Conservation (phyloP, 2,329 filamentous ascomycete species). For the Pseudopyricularia javanii region DNA sequence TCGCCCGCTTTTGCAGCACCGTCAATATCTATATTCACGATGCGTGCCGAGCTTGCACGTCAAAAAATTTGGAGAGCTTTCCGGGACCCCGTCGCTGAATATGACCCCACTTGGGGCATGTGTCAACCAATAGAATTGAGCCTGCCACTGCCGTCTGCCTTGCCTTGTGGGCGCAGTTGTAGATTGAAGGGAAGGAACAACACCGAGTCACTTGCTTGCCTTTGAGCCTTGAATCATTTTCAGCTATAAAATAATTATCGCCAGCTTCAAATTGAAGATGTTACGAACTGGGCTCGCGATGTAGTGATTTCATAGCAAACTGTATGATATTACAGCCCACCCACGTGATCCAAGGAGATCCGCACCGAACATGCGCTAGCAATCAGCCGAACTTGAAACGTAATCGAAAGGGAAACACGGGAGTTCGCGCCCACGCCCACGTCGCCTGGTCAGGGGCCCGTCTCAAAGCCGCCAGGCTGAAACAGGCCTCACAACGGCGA, state of each 20-base stretch:
- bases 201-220: too few relatives aligned
- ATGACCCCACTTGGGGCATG: background rate
- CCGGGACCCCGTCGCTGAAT: background rate
- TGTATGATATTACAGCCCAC: too few relatives aligned
- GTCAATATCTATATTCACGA: background rate
- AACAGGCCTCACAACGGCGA: background rate
- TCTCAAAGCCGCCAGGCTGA: background rate
- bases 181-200: too few relatives aligned
- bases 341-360: background rate
- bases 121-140: background rate
- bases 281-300: too few relatives aligned
- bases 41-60: background rate
- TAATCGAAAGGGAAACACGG: background rate
- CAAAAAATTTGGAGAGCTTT: slow-evolving; percentile 1
- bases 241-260: too few relatives aligned
- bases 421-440: background rate
- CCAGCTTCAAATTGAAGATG: too few relatives aligned
- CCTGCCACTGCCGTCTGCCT: background rate
- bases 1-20: background rate
- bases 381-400: background rate
- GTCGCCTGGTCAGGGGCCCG: background rate
- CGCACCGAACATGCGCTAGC: background rate
- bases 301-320: too few relatives aligned
- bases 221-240: too few relatives aligned
- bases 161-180: too few relatives aligned